Evolutionary conservation across 225 moss, liverwort and hornwort species (phyloP).

Genomic region (Polytrichum commune): DNA sequence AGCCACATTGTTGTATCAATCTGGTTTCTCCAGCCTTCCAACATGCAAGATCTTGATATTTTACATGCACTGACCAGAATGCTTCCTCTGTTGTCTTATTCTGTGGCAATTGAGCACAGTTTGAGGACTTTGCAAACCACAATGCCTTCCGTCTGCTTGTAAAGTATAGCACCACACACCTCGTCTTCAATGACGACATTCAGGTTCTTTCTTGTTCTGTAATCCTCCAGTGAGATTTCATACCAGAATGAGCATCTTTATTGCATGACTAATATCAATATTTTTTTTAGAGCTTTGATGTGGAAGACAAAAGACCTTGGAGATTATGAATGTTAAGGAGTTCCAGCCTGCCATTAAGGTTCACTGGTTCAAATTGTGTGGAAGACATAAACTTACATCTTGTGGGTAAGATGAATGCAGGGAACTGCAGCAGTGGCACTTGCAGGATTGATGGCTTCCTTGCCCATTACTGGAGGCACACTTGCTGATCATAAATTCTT

Average conservation of each 20-base stretch:
- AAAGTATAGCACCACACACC: slow-evolving; percentile 68
- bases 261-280: too few relatives aligned
- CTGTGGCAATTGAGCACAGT: slow-evolving; percentile 30
- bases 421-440: slow-evolving; percentile 88
- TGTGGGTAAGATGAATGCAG: slow-evolving; percentile 32
- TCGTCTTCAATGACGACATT: slow-evolving; percentile 93
- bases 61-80: too few relatives aligned
- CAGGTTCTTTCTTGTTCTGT: slow-evolving; percentile 42
- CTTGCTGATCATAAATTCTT: slow-evolving; percentile 81
- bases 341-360: neutral
- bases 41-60: too few relatives aligned
- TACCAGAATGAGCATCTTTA: too few relatives aligned
- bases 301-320: too few relatives aligned
- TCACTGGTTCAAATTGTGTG: neutral
- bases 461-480: slow-evolving; percentile 76
- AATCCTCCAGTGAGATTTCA: too few relatives aligned
- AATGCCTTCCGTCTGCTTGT: slow-evolving; percentile 84
- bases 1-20: too few relatives aligned
- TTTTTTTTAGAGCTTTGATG: too few relatives aligned
- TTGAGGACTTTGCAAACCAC: slow-evolving; percentile 89
- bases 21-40: too few relatives aligned
- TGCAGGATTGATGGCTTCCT: slow-evolving; percentile 67
- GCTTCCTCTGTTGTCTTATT: too few relatives aligned
- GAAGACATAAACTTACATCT: slow-evolving; percentile 9
- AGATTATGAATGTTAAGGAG: neutral